Conservation (phyloP, 2,329 filamentous ascomycete genomes). For the Aureobasidium sp. region DNA sequence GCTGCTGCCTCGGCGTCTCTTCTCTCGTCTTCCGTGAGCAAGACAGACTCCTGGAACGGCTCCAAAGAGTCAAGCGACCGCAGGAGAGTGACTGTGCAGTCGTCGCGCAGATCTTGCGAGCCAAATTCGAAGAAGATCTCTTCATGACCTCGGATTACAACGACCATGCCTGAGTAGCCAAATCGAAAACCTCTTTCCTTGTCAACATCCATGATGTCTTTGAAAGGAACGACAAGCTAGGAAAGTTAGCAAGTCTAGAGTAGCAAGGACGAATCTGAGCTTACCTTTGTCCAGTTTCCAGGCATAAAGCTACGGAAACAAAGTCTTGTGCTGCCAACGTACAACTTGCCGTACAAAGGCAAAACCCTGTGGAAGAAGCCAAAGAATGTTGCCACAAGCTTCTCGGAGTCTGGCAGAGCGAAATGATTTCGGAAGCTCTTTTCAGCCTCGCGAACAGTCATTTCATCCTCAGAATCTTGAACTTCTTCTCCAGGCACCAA, state of each 20-base stretch:
- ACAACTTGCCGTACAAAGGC: constrained; percentile 92
- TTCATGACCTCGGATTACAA: constrained; percentile 91
- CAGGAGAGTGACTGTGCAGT: constrained; percentile 75
- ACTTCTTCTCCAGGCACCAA: constrained; percentile 54
- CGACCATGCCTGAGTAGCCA: constrained; percentile 79
- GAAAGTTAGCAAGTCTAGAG: constrained; percentile 8
- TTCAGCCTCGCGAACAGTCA: constrained; percentile 45
- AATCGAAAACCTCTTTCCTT: constrained; percentile 94
- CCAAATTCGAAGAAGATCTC: constrained; percentile 95
- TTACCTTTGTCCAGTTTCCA: constrained; percentile 73
- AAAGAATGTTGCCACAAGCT: constrained; percentile 81
- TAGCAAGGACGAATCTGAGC: background rate
- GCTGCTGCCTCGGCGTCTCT: constrained; percentile 66
- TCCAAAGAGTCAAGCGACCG: constrained; percentile 65
- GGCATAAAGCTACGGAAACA: constrained; percentile 90
- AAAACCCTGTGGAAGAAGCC: constrained; percentile 84
- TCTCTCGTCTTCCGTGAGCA: constrained; percentile 59
- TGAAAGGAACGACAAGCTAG: constrained; percentile 70
- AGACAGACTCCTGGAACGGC: constrained; percentile 60
- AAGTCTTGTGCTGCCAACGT: constrained; percentile 77
- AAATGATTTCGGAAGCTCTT: constrained; percentile 82
- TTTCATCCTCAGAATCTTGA: constrained; percentile 47
- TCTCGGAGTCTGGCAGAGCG: constrained; percentile 74
- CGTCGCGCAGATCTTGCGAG: constrained; percentile 68
- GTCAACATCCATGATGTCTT: constrained; percentile 84